Evolutionary conservation across 306 rosid species (phyloP).

Genomic region (Citrullus colocynthis): DNA sequence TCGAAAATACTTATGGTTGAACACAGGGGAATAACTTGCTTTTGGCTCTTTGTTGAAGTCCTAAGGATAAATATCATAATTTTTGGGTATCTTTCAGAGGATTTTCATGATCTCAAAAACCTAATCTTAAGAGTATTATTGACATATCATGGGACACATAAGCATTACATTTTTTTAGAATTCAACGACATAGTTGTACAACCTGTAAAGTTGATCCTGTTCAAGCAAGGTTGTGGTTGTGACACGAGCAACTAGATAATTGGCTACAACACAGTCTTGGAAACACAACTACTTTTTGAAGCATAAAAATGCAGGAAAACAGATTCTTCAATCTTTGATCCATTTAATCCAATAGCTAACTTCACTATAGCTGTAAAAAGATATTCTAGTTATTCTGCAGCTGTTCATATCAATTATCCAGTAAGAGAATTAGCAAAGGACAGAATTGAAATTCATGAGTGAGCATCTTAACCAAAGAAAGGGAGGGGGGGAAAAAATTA

Average conservation of each 20-base stretch:
- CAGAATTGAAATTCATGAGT: background rate
- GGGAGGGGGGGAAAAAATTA: constrained; percentile 14
- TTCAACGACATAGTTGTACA: background rate
- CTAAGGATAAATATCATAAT: background rate
- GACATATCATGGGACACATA: background rate
- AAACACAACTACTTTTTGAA: background rate
- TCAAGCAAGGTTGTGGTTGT: background rate
- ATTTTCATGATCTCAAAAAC: background rate
- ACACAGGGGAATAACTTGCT: background rate
- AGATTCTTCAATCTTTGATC: background rate
- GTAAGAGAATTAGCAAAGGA: background rate
- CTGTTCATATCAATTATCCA: background rate
- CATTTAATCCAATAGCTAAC: background rate
- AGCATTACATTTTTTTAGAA: background rate
- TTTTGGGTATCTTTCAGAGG: background rate
- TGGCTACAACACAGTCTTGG: background rate
- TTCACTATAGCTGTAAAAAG: background rate
- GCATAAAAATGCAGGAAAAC: background rate
- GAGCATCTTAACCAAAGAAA: background rate
- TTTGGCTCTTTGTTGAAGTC: background rate
- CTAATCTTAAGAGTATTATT: background rate
- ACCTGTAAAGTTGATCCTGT: background rate
- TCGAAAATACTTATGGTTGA: background rate
- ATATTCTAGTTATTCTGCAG: background rate
- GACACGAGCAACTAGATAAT: background rate